Evolutionary conservation across 2,329 filamentous ascomycete genomes (phyloP).

Genomic region (Pseudopithomyces maydicus): DNA sequence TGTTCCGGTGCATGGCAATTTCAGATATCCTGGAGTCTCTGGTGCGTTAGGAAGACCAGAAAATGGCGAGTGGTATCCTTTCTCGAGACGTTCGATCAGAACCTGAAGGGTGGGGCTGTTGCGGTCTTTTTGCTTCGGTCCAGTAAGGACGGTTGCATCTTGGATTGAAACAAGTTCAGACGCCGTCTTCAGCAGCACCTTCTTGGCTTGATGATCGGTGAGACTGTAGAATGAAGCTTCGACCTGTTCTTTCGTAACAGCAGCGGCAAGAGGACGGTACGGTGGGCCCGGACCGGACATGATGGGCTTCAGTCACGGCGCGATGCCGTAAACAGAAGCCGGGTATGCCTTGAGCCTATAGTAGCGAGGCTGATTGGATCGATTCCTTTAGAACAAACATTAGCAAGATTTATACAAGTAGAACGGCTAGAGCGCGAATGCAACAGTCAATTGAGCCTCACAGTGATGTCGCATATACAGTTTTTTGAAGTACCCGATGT

Average conservation of each 20-base stretch:
- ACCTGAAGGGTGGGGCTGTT: constrained; percentile 36
- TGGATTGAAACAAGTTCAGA: constrained; percentile 21
- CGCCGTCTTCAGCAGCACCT: constrained; percentile 15
- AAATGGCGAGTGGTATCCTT: constrained; percentile 26
- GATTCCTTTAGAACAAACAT: too few species aligned
- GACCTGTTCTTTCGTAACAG: constrained; percentile 21
- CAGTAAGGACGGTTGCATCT: constrained; percentile 12
- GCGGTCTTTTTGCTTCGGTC: constrained; percentile 5
- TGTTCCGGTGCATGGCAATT: too few species aligned
- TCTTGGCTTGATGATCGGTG: constrained; percentile 19
- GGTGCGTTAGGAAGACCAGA: constrained; percentile 12
- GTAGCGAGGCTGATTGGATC: too few species aligned
- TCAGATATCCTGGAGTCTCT: constrained; percentile 45
- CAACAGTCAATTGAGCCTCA: too few species aligned
- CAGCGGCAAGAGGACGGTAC: constrained; percentile 3
- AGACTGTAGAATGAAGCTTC: constrained; percentile 9
- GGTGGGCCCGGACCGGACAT: not conserved
- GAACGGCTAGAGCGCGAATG: too few species aligned
- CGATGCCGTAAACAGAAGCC: not conserved
- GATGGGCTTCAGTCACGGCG: not conserved
- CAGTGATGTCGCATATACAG: too few species aligned
- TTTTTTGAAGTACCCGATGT: too few species aligned
- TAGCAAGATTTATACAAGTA: not conserved
- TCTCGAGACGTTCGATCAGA: constrained; percentile 41
- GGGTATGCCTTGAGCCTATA: too few species aligned